Evolutionary conservation across 495 filamentous ascomycete genomes (phyloP).

Genomic region (Saxophila tyrrhenica): DNA sequence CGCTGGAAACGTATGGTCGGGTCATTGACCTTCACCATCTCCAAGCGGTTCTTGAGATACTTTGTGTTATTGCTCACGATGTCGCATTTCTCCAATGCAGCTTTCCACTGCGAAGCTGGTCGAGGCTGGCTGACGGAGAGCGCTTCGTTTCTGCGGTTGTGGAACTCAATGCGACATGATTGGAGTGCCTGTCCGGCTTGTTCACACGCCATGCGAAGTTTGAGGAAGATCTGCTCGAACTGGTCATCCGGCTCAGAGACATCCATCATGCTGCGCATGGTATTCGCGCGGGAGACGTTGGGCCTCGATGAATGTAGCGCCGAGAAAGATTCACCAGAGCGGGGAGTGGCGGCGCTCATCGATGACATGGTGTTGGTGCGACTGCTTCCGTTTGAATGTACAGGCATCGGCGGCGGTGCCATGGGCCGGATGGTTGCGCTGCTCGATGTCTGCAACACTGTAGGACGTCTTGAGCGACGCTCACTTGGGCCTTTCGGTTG

Average conservation of each 20-base stretch:
- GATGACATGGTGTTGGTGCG: slow-evolving; percentile 38
- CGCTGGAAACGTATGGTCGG: slow-evolving; percentile 60
- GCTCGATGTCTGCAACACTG: slow-evolving; percentile 14
- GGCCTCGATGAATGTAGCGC: slow-evolving; percentile 30
- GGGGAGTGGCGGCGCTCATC: slow-evolving; percentile 50
- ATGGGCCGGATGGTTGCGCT: slow-evolving; percentile 11
- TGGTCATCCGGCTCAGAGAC: slow-evolving; percentile 65
- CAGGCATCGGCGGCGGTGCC: slow-evolving; percentile 25
- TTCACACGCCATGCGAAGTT: slow-evolving; percentile 55
- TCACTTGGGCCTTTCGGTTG: slow-evolving; percentile 14
- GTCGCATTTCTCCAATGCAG: slow-evolving; percentile 54
- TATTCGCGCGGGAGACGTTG: slow-evolving; percentile 34
- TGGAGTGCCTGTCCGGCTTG: slow-evolving; percentile 56
- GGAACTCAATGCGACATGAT: slow-evolving; percentile 50
- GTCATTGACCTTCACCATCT: slow-evolving; percentile 74
- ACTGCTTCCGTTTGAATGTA: slow-evolving; percentile 33
- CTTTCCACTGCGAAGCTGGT: slow-evolving; percentile 48
- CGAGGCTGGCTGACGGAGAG: slow-evolving; percentile 35
- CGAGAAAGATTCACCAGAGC: slow-evolving; percentile 68
- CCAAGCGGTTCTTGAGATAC: slow-evolving; percentile 55
- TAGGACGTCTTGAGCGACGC: slow-evolving; percentile 14
- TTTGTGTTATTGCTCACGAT: slow-evolving; percentile 55
- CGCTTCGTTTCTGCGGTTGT: slow-evolving; percentile 36
- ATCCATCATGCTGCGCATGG: slow-evolving; percentile 40
- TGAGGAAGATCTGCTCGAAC: slow-evolving; percentile 70